Conservation (phyloP, 805 yeast genomes). For the Wickerhamiella musiphila region DNA sequence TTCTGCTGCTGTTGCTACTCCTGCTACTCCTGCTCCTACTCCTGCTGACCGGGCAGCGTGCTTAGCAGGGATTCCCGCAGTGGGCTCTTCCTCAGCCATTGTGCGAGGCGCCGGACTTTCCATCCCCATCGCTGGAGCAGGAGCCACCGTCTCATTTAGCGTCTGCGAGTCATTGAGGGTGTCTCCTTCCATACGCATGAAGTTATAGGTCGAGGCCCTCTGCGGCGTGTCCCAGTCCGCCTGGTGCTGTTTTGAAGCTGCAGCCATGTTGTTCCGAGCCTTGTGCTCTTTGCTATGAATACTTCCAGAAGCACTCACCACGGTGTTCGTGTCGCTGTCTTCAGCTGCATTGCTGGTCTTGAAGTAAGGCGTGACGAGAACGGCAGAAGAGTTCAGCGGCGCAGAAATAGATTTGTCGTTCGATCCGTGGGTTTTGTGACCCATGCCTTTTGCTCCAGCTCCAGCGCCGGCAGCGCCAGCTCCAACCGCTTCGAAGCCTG, state of each 20-base stretch:
- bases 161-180: conserved; percentile 13
- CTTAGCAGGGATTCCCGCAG: neutral
- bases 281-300: conserved; percentile 14
- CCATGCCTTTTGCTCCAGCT: conserved; percentile 4
- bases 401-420: conserved; percentile 9
- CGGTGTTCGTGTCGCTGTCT: conserved; percentile 4
- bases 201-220: conserved; percentile 21
- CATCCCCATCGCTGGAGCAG: neutral
- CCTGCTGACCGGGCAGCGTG: conserved; percentile 1
- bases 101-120: neutral
- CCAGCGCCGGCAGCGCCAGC: conserved; percentile 8
- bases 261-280: conserved; percentile 11
- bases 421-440: conserved; percentile 1
- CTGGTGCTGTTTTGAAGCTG: no score
- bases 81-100: conserved; percentile 1
- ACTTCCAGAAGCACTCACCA: conserved; percentile 7
- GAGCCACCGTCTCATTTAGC: neutral
- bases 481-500: conserved; percentile 6
- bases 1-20: conserved; percentile 1
- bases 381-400: conserved; percentile 13
- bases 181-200: conserved; percentile 23
- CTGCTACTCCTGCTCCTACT: conserved; percentile 1
- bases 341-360: conserved; percentile 14
- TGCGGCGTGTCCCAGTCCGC: conserved; percentile 22
- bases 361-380: conserved; percentile 14